Evolutionary conservation across 495 filamentous ascomycete species (phyloP).

Genomic region (Lophium mytilinum): DNA sequence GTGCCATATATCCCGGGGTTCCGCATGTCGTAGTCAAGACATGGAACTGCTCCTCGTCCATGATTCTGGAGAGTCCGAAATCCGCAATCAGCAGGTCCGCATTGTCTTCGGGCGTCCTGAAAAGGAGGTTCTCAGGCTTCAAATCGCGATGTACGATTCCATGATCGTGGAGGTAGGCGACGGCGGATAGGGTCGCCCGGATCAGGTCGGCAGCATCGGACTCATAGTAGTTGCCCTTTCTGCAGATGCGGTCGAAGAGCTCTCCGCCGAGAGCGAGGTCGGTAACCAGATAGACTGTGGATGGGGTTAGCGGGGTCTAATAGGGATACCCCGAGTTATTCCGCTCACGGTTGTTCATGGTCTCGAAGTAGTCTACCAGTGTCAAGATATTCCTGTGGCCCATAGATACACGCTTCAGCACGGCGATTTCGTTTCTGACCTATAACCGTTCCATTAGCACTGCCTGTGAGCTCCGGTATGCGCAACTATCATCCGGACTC

Average conservation of each 20-base stretch:
- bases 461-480: neutral
- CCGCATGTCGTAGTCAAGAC: conserved; percentile 96
- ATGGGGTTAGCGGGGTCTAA: neutral
- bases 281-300: conserved; percentile 83
- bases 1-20: conserved; percentile 93
- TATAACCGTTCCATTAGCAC: conserved; percentile 27
- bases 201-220: conserved; percentile 93
- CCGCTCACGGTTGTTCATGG: conserved; percentile 81
- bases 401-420: conserved; percentile 93
- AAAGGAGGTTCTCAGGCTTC: conserved; percentile 71
- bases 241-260: conserved; percentile 95
- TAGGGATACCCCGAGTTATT: neutral
- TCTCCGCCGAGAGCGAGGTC: conserved; percentile 95
- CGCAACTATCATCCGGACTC: neutral
- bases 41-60: conserved; percentile 99
- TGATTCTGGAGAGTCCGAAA: conserved; percentile 88
- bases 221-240: conserved; percentile 97
- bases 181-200: conserved; percentile 89
- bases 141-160: conserved; percentile 91
- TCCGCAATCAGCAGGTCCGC: conserved; percentile 91
- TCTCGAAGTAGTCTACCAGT: conserved; percentile 98
- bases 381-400: conserved; percentile 97
- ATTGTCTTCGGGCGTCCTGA: conserved; percentile 74
- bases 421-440: conserved; percentile 97
- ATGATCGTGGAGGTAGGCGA: conserved; percentile 96